A percentile compares a stretch with the other conserved stretches of the same genome.
Evolutionary conservation across 208 protist species (phyloP).

Genomic region (Vickermania ingenoplastis): DNA sequence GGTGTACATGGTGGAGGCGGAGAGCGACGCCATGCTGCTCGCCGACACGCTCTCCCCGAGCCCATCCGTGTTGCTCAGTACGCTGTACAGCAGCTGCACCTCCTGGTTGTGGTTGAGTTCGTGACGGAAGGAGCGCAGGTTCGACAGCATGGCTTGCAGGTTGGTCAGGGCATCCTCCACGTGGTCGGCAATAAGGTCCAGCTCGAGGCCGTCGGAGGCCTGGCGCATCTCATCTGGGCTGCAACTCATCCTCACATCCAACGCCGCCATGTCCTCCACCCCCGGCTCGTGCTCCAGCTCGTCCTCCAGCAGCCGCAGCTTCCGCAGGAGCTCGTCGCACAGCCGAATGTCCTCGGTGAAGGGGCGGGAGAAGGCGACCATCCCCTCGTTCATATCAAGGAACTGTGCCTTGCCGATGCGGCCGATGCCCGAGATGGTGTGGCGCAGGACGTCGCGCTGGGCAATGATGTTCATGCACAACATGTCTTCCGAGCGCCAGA

Average conservation of each 20-base stretch:
- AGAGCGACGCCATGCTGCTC: not conserved
- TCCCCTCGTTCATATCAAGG: conserved; percentile 66
- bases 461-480: conserved; percentile 86
- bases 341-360: conserved; percentile 86
- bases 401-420: conserved; percentile 88
- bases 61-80: conserved; percentile 5
- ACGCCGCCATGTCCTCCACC: not conserved
- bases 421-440: conserved; percentile 85
- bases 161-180: conserved; percentile 27
- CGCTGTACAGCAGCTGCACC: conserved; percentile 10
- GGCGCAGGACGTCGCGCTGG: conserved; percentile 83
- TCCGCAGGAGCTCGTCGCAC: conserved; percentile 88
- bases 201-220: conserved; percentile 1
- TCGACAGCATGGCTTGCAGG: conserved; percentile 23
- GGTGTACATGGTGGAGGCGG: not conserved
- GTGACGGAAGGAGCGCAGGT: conserved; percentile 26
- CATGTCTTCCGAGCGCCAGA: conserved; percentile 91
- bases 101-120: conserved; percentile 41
- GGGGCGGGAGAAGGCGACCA: conserved; percentile 81
- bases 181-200: conserved; percentile 18
- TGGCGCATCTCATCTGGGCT: conserved; percentile 5
- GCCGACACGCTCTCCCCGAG: not conserved
- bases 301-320: conserved; percentile 70
- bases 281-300: conserved; percentile 37
- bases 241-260: conserved; percentile 11